phyloP scores from a whole-genome alignment of 768 basidiomycete genomes.

The Sarcodon aspratus region DNA sequence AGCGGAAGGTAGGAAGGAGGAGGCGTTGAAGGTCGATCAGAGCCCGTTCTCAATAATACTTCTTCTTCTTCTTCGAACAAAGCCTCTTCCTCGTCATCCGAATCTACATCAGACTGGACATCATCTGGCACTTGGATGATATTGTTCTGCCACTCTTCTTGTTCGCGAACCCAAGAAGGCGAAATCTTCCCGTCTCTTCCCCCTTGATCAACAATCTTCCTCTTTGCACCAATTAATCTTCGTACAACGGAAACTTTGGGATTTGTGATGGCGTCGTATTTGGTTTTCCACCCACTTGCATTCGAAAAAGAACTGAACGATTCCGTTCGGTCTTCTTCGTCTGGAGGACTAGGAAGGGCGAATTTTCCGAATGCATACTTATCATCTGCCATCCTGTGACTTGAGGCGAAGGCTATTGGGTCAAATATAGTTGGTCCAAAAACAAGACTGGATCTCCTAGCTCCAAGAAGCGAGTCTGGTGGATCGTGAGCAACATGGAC shows the following conservation, averaged over 20 bases:
- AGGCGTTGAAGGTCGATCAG: constrained; percentile 48
- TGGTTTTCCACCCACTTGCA: constrained; percentile 31
- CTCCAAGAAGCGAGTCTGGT: constrained; percentile 10
- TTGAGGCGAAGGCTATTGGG: constrained; percentile 61
- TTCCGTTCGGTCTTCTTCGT: constrained; percentile 22
- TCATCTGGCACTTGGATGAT: constrained; percentile 12
- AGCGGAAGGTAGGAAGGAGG: constrained; percentile 60
- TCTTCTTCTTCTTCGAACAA: constrained; percentile 18
- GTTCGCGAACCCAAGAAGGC: constrained; percentile 33
- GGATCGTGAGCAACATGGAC: constrained; percentile 29
- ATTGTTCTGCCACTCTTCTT: constrained; percentile 35
- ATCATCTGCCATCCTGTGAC: constrained; percentile 51
- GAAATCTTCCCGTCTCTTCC: constrained; percentile 22
- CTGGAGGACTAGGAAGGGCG: constrained; percentile 50
- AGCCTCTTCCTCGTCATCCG: constrained; percentile 23
- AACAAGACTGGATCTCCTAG: constrained; percentile 9
- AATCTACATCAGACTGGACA: constrained; percentile 26
- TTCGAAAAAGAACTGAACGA: constrained; percentile 4
- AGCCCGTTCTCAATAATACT: constrained; percentile 4
- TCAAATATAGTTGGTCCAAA: constrained; percentile 37
- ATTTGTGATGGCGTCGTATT: constrained; percentile 55
- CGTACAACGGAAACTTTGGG: constrained; percentile 59
- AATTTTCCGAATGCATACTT: constrained; percentile 76
- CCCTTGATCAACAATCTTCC: constrained; percentile 37
- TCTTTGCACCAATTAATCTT: constrained; percentile 60